Conservation (phyloP, 345 rosid species). For the Salix udensis region DNA sequence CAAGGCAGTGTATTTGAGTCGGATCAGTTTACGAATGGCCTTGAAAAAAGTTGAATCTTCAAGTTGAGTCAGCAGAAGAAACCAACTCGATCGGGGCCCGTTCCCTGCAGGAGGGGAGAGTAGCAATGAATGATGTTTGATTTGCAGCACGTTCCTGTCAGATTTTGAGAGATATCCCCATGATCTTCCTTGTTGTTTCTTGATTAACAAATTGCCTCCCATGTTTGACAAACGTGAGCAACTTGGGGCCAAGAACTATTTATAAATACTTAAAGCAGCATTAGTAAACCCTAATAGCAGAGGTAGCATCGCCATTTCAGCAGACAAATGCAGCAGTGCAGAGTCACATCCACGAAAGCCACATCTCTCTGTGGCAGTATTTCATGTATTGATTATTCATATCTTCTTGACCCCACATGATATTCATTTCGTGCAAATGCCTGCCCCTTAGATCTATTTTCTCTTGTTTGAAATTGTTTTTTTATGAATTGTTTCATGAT, state of each 20-base stretch:
- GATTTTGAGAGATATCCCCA: background rate
- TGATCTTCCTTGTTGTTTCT: background rate
- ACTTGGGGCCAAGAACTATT: background rate
- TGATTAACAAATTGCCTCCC: background rate
- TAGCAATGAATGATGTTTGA: background rate
- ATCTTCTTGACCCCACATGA: conserved; percentile 10
- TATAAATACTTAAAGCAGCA: background rate
- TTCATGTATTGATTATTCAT: background rate
- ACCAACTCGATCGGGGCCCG: background rate
- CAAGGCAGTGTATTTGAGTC: background rate
- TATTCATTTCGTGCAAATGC: background rate
- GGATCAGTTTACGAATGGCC: background rate
- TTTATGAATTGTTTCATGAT: too few relatives aligned
- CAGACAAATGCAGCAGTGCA: conserved; percentile 19
- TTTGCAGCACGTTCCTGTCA: background rate
- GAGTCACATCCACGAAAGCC: conserved; percentile 36
- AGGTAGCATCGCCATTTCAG: background rate
- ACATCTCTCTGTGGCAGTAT: background rate
- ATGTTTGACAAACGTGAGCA: background rate
- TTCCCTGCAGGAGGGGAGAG: background rate
- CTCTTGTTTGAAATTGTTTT: too few relatives aligned
- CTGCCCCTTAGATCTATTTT: background rate
- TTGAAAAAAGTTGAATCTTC: background rate
- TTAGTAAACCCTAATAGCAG: background rate
- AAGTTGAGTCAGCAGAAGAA: background rate